Base-by-base conservation (phyloP, 2,329 filamentous ascomycete genomes). In the Botrytis byssoidea region DNA sequence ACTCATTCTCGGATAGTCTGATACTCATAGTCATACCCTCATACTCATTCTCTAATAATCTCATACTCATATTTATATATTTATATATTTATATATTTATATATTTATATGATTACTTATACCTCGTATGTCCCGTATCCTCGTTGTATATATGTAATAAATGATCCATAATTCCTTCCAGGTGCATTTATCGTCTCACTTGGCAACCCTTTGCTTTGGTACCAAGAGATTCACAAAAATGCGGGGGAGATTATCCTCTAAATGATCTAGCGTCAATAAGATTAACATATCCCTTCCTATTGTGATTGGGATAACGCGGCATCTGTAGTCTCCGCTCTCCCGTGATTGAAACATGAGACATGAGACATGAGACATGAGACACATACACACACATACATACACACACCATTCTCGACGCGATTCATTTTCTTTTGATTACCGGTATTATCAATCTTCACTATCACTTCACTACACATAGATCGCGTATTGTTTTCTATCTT, bases 241-340 rank as follows among this genome's bases (percentile, higher is more conserved):
- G 70, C 70, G 70, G 70, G 70, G 70, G 59, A 72, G 20, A 37
- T 57, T 37, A 46, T 25, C 5, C 61, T 16, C 4, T 3, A 67
- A 67, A 9, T 7, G 61, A 0, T 59, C 46, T 72, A 72, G 70
- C 7, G 37, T 35, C 22, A 37, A 8, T 37, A 37, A 35, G 35
- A 5, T 35, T 40, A 9, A 51, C 32, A 44, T 1, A 44, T 48
- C 40, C 16, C 32, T 46, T 18, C 63, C 25, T 48, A 71, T 71
- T 32, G 7, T 4, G 57, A 71, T 71, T 10, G 37, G 14, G 57
- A 71, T 51, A 71, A 71, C 10, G 42, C 57, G 42, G 51, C 51
- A 57, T 57, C n/a, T 29, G 2, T 18, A 29, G 51, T 29, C 51
- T 57, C 51, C 51, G 51, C n/a, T 57, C 51, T 57, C 51, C 25